Evolutionary conservation across 2,329 filamentous ascomycete species (phyloP).

Genomic region (Domatiomyces catenatus): DNA sequence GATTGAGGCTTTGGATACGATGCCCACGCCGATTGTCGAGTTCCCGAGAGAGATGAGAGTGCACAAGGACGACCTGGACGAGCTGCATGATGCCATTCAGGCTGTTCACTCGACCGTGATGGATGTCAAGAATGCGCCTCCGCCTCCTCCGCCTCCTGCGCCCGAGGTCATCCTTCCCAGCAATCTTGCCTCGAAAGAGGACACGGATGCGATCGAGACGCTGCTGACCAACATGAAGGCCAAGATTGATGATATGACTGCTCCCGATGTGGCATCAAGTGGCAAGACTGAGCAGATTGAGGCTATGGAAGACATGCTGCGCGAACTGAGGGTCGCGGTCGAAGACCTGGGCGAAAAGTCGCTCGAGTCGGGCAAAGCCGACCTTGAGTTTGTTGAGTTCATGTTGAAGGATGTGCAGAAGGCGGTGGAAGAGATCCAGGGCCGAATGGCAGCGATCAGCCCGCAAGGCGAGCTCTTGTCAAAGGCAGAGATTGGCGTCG

Average conservation of each 20-base stretch:
- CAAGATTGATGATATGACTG: constrained; percentile 62
- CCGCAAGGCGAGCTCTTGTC: constrained; percentile 45
- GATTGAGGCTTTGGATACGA: constrained; percentile 58
- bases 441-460: constrained; percentile 24
- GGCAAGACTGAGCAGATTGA: constrained; percentile 49
- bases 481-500: constrained; percentile 67
- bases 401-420: constrained; percentile 63
- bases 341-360: constrained; percentile 51
- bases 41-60: constrained; percentile 26
- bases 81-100: constrained; percentile 29
- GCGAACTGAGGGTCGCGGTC: constrained; percentile 61
- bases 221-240: constrained; percentile 80
- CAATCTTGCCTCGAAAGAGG: constrained; percentile 56
- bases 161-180: constrained; percentile 22
- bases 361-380: constrained; percentile 56
- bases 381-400: constrained; percentile 60
- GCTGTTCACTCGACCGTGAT: constrained; percentile 46
- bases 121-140: constrained; percentile 27
- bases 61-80: constrained; percentile 34
- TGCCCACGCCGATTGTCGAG: constrained; percentile 30
- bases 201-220: constrained; percentile 80
- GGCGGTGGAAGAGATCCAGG: constrained; percentile 56
- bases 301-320: constrained; percentile 50
- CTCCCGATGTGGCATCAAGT: constrained; percentile 51
- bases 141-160: constrained; percentile 17